Base-by-base conservation (phyloP, 257 asterid genomes). In the Orobanche coerulescens region DNA sequence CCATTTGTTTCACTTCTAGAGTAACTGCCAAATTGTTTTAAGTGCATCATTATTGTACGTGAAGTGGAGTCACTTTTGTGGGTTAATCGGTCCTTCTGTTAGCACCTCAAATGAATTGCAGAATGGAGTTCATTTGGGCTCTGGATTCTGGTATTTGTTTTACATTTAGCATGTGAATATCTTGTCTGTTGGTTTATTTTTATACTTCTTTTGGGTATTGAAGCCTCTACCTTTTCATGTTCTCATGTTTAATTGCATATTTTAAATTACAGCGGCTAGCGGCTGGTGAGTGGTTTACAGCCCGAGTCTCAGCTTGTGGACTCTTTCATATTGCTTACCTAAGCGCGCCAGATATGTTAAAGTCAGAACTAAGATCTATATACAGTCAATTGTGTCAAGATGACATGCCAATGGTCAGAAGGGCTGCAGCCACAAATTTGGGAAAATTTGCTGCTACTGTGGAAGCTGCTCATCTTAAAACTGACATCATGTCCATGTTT, bases 231-330 rank as follows among this genome's bases (percentile, higher is more conserved):
- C 4, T 11, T 37, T 69, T 40, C 37, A 25, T 30, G 37, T 42
- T 23, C 67, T 62, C 33, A 31, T 47, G 44, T 55, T 31, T 30
- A 44, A 60, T 19, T 43, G 25, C 43, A 6, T 66, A 22, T 15
- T 71, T 70, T 11, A 34, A 24, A 39, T 44, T 70, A 53, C 75
- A 90, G 97, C 85, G 97, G 79, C 79, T 90, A 55, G 94, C 96
- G 53, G 94, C 96, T 67, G 97, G 97, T 19, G 97, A 90, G 74
- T 90, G 97, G 97, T 90, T 90, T 69, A 90, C 97, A 10, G 95
- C 96, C 52, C 88, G 97, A 25, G 94, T 90, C 49, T 90, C 96
- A n/a, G 90, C 96, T 28, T 90, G 96, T 73, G 97, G 97, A 53
- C 68, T 90, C 47, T 90, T 90, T 78, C 96, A 90, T 72, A 83